phyloP scores from a whole-genome alignment of 768 basidiomycete genomes.

The Naematelia aurantialba region DNA sequence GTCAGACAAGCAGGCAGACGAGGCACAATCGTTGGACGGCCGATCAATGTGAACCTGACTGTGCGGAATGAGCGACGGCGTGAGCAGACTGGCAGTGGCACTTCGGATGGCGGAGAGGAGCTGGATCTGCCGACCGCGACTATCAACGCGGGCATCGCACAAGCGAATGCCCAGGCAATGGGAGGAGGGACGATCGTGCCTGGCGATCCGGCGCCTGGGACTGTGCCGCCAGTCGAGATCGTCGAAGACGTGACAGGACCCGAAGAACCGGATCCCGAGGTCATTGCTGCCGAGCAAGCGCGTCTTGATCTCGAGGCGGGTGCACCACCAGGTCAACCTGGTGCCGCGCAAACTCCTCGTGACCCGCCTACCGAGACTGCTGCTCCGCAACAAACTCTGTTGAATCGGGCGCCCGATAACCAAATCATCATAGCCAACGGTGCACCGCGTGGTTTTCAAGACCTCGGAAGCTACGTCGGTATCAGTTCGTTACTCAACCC shows the following conservation, averaged over 20 bases:
- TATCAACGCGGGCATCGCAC: constrained; percentile 21
- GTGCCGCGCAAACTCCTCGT: constrained; percentile 55
- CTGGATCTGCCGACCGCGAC: constrained; percentile 38
- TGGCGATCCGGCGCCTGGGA: constrained; percentile 17
- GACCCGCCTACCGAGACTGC: constrained; percentile 27
- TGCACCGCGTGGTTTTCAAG: constrained; percentile 48
- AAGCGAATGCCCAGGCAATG: constrained; percentile 26
- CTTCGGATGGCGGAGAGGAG: constrained; percentile 43
- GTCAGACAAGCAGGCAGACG: constrained; percentile 22
- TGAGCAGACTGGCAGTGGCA: constrained; percentile 36
- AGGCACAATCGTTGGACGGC: constrained; percentile 45
- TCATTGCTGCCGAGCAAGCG: constrained; percentile 56
- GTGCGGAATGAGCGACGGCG: constrained; percentile 24
- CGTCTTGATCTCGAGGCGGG: constrained; percentile 53
- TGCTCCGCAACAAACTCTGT: constrained; percentile 8
- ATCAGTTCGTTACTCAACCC: constrained; percentile 36
- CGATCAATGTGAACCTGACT: constrained; percentile 19
- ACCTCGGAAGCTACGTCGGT: constrained; percentile 45
- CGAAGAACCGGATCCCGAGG: constrained; percentile 80
- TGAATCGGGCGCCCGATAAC: constrained; percentile 8
- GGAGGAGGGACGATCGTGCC: constrained; percentile 20
- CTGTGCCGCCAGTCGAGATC: constrained; percentile 23
- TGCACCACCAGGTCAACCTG: constrained; percentile 85
- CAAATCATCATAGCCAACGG: constrained; percentile 50
- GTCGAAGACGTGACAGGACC: constrained; percentile 19